A percentile compares a stretch with the other conserved stretches of the same genome.
Evolutionary conservation across 768 basidiomycete species (phyloP).

Genomic region (Vararia minispora): DNA sequence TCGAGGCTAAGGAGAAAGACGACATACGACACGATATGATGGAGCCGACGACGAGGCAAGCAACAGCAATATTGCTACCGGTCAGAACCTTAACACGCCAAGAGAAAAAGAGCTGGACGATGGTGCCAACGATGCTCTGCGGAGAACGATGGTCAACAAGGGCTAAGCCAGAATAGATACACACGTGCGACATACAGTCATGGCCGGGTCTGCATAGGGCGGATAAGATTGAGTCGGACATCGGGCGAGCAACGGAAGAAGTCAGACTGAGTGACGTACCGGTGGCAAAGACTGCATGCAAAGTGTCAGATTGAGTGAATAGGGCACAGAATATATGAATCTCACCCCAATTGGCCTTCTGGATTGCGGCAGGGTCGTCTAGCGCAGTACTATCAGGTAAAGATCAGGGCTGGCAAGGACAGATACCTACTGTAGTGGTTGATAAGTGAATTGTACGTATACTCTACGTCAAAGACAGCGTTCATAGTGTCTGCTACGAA

Average conservation of each 20-base stretch:
- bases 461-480: slow-evolving; percentile 6
- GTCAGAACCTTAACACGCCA: slow-evolving; percentile 9
- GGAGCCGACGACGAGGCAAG: slow-evolving; percentile 1
- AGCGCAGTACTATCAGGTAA: neutral
- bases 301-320: neutral
- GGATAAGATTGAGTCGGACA: neutral
- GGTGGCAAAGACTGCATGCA: slow-evolving; percentile 3
- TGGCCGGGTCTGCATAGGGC: slow-evolving; percentile 4
- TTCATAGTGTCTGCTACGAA: slow-evolving; percentile 8
- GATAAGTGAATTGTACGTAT: slow-evolving; percentile 6
- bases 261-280: neutral
- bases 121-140: slow-evolving; percentile 4
- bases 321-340: neutral
- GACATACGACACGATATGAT: slow-evolving; percentile 5
- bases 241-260: neutral
- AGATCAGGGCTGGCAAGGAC: neutral
- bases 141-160: neutral
- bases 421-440: slow-evolving; percentile 5
- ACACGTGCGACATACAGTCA: slow-evolving; percentile 3
- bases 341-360: slow-evolving; percentile 7
- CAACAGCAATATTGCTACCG: neutral
- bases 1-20: neutral
- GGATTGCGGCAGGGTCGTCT: slow-evolving; percentile 5
- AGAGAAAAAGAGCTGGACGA: slow-evolving; percentile 9
- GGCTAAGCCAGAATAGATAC: neutral